phyloP scores from a whole-genome alignment of 768 basidiomycete genomes.

The Amanita fuliginea region DNA sequence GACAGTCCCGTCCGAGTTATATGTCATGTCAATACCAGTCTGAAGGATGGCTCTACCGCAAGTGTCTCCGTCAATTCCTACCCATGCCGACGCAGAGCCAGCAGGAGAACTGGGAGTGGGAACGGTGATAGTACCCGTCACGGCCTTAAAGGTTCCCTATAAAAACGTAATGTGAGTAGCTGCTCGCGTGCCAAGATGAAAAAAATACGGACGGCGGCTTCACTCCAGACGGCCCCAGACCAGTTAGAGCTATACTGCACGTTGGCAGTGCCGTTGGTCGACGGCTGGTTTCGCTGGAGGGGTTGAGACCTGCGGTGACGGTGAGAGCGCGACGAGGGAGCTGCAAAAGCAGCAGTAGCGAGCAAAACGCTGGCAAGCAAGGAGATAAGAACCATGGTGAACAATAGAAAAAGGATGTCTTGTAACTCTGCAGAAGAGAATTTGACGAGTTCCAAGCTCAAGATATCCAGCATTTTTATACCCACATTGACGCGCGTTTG shows the following conservation, averaged over 20 bases:
- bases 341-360: neutral
- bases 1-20: neutral
- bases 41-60: neutral
- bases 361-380: neutral
- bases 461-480: too few species aligned
- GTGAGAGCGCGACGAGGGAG: neutral
- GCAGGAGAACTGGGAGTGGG: neutral
- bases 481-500: too few species aligned
- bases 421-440: too few species aligned
- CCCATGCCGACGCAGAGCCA: neutral
- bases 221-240: neutral
- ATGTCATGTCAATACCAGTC: too few species aligned
- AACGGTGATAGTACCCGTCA: neutral
- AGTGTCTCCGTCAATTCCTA: neutral
- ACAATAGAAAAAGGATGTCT: neutral
- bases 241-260: neutral
- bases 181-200: slow-evolving; percentile 5
- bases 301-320: neutral
- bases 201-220: neutral
- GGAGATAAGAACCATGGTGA: neutral
- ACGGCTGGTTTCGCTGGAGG: neutral
- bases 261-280: neutral
- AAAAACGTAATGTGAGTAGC: neutral
- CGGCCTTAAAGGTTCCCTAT: neutral
- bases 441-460: too few species aligned